Evolutionary conservation across 2,329 filamentous ascomycete genomes (phyloP).

Genomic region (Scedosporium aurantiacum): DNA sequence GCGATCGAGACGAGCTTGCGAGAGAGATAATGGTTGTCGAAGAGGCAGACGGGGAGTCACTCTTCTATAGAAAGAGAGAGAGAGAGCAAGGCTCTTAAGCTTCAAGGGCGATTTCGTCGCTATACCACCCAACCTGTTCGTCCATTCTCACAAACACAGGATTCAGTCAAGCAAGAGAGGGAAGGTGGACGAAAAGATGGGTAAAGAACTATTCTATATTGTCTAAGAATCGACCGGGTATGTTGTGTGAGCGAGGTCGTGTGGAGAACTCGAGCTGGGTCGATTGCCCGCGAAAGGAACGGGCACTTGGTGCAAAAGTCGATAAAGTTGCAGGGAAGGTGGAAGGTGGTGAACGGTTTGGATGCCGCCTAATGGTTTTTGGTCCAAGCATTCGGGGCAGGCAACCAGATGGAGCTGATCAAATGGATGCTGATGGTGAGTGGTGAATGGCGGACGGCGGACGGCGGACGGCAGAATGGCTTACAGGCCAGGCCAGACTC

Average conservation of each 20-base stretch:
- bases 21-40: background rate
- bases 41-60: background rate
- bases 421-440: background rate
- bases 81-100: slow-evolving; percentile 5
- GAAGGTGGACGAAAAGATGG: background rate
- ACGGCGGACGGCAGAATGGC: background rate
- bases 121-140: slow-evolving; percentile 2
- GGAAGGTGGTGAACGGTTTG: background rate
- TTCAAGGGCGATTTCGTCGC: slow-evolving; percentile 4
- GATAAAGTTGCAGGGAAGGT: background rate
- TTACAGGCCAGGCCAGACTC: background rate
- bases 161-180: background rate
- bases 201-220: background rate
- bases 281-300: background rate
- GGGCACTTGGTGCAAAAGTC: background rate
- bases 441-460: background rate
- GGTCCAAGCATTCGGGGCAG: background rate
- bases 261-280: background rate
- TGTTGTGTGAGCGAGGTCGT: background rate
- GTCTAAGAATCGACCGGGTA: too few species aligned
- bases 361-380: background rate
- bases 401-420: slow-evolving; percentile 1
- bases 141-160: slow-evolving; percentile 1
- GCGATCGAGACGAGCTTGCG: background rate
- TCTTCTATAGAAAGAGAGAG: background rate